A percentile compares a stretch with the other conserved stretches of the same genome.
Conservation (phyloP, 345 rosid genomes). For the Turnera subulata region DNA sequence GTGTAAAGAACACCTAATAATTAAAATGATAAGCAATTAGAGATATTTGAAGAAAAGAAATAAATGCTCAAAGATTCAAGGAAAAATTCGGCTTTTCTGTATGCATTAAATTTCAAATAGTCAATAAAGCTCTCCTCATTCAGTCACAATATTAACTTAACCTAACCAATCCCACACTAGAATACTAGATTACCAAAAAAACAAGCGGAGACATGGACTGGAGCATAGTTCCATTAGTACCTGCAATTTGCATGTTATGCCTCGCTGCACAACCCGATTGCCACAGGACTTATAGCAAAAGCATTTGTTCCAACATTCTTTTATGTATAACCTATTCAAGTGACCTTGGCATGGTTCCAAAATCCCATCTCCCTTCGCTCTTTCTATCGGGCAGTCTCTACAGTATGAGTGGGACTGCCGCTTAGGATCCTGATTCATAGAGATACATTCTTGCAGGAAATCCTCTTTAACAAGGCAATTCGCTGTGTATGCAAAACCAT, state of each 20-base stretch:
- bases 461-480: conserved; percentile 54
- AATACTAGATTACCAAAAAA: not conserved
- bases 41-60: not conserved
- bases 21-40: conserved; percentile 10
- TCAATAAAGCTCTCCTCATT: too few relatives aligned
- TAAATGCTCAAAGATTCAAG: not conserved
- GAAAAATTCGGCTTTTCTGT: not conserved
- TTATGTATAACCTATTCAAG: conserved; percentile 61
- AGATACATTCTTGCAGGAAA: conserved; percentile 59
- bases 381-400: conserved; percentile 67
- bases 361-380: conserved; percentile 43
- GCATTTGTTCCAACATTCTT: conserved; percentile 92
- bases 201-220: not conserved
- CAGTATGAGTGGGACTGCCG: conserved; percentile 51
- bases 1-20: conserved; percentile 67
- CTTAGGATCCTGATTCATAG: conserved; percentile 52
- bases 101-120: too few relatives aligned
- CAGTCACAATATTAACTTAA: too few relatives aligned
- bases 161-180: too few relatives aligned
- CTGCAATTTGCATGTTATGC: conserved; percentile 72
- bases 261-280: conserved; percentile 88
- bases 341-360: conserved; percentile 83
- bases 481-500: conserved; percentile 47
- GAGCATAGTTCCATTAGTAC: conserved; percentile 37
- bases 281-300: conserved; percentile 75